Evolutionary conservation across 768 basidiomycete species (phyloP), one percentile per base, ranked within the genome.

Genomic region (Tylopilus rubrobrunneus): DNA sequence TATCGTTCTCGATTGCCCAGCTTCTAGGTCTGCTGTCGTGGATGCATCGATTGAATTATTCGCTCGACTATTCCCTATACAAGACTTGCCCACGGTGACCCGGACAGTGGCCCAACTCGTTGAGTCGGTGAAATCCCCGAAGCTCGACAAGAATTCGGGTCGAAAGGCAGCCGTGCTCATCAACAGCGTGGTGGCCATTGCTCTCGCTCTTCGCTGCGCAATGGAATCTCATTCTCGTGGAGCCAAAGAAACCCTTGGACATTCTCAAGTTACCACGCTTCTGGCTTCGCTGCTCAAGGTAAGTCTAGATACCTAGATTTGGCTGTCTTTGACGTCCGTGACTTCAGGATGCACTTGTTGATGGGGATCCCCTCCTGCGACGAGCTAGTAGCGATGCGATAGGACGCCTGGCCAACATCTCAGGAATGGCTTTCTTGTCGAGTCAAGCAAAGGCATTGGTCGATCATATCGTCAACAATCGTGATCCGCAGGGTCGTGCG

Each of bases 1-100:
- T 47, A 62, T 64, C 12, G 63, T 77, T 41, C 70, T 80, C 3
- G 85, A 87, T 61, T 81, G 89, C 8, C 83, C 89, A 8, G 85
- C 94, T 3, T 76, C 94, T 3, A 77, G 82, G 0, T 92, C 92
- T 0, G 82, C 88, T 5, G 88, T 92, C 10, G 88, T 97, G 27
- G 90, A 98, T 66, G 84, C 87, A 7, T 89, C 92, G 0, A 85
- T 98, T n/a, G 83, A 88, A 41, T 77, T 98, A 3, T 98, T 98
- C 62, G 76, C 90, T 0, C 78, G 81, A 34, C 72, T 97, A 36
- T 78, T 97, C 27, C 86, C 90, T 1, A 69, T 85, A 23, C 95
- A 97, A 68, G 90, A 90, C 58, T 69, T 84, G 2, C 52, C 76
- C 3, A 76, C 83, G 0, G 81, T 80, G 10, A 72, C 76, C 2